These are phyloP conservation scores for Fomitopsis pinicola DNA, from an alignment of 1,284 basidiomycete species.

Conservation along the genomic window DNA sequence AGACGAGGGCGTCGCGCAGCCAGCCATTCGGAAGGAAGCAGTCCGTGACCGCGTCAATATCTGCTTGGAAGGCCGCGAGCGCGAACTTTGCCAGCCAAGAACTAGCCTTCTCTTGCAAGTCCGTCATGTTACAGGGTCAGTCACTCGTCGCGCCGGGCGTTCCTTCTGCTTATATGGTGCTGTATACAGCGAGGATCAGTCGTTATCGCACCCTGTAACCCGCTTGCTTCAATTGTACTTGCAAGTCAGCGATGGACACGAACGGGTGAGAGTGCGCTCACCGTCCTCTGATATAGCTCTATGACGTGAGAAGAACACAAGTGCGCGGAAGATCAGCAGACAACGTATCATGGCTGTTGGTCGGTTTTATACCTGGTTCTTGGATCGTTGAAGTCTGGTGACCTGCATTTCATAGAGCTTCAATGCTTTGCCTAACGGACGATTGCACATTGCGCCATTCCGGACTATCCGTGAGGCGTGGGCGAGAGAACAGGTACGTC, in stretches of 20 bases:
- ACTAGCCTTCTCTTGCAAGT: conserved; percentile 2
- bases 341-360: not conserved
- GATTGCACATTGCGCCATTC: not conserved
- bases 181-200: not conserved
- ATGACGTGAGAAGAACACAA: not conserved
- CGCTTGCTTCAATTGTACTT: not conserved
- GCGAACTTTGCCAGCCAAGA: conserved; percentile 9
- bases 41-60: not conserved
- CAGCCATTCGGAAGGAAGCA: conserved; percentile 7
- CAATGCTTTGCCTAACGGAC: not conserved
- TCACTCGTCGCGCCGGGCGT: not conserved
- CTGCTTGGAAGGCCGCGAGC: conserved; percentile 2
- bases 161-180: not conserved
- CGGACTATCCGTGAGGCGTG: too few relatives aligned
- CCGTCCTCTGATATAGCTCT: not conserved
- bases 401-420: not conserved
- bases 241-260: not conserved
- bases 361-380: not conserved
- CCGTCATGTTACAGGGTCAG: not conserved
- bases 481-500: too few relatives aligned
- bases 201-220: not conserved
- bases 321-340: not conserved
- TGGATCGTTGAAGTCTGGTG: not conserved
- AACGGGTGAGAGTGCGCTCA: not conserved
- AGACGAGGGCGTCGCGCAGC: conserved; percentile 46